Evolutionary conservation across 202 grass and related monocot species (phyloP), one percentile per base, ranked within the genome.

Genomic region (Eragrostis tef): DNA sequence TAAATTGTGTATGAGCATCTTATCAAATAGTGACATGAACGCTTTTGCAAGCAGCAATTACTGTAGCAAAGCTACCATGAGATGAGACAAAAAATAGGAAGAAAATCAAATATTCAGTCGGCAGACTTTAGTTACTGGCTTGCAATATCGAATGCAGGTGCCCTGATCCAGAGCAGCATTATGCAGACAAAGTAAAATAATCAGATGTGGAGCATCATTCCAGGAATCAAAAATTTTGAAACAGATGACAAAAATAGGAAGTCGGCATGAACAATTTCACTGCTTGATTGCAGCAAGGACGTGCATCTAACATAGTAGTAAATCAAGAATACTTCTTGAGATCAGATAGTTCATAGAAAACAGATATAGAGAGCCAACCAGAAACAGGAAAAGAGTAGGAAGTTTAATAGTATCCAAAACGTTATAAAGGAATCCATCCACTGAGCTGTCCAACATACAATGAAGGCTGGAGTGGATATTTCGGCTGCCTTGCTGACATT

Each of bases 41-140:
- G 16, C 8, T 79, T 79, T 43, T 54, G 34, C 11, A 83, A 51
- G 49, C 25, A 83, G 11, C 48, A 79, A 11, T 27, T 59, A 47
- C 17, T n/a, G 29, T 47, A 71, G 17, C 71, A 78, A 26, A 39
- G 10, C 15, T 14, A 41, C 9, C 4, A 24, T 20, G 27, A 76
- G 9, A 24, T 20, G 27, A 76, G 9, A 71, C 9, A 8, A 11
- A 46, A 8, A 20, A 2, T 0, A 71, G 16, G 9, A 62, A 46
- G 24, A 47, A 17, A 45, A 44, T 39, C 27, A 20, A 73, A 52
- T 20, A 64, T 53, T 67, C 19, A 0, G 5, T 0, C 9, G 19
- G 31, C 31, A 56, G 14, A 3, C 11, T 42, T 57, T 45, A 57
- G 8, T 36, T 0, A 41, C 0, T 44, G 13, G 19, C 4, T 75